A percentile compares a stretch with the other conserved stretches of the same genome.
Evolutionary conservation across 805 yeast genomes (phyloP).

Genomic region (Lachancea fermentati): DNA sequence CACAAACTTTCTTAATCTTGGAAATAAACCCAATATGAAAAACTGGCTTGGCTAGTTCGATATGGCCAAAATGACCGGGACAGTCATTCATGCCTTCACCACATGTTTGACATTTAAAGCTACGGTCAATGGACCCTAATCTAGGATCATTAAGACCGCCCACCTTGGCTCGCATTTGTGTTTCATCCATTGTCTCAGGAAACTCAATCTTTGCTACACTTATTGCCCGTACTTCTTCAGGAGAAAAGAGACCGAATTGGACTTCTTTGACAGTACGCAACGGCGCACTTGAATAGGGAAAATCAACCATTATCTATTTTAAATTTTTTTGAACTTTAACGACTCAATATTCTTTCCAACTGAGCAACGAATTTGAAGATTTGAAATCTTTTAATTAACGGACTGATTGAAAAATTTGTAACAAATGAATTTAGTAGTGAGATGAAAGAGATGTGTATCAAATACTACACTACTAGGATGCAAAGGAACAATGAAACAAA

Average conservation of each 20-base stretch:
- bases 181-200: constrained; percentile 99
- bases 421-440: not conserved
- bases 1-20: constrained; percentile 91
- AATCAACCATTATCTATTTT: constrained; percentile 37
- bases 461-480: not conserved
- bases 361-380: not conserved
- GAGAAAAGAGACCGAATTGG: constrained; percentile 96
- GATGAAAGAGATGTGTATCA: not conserved
- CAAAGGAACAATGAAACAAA: not conserved
- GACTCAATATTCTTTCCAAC: not conserved
- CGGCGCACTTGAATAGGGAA: constrained; percentile 98
- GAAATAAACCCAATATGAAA: constrained; percentile 95
- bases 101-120: constrained; percentile 97
- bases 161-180: constrained; percentile 88
- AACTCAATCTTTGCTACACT: constrained; percentile 97
- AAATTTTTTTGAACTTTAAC: constrained; percentile 1
- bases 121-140: constrained; percentile 94
- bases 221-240: constrained; percentile 95
- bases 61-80: constrained; percentile 99
- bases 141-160: constrained; percentile 98
- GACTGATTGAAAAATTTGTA: not conserved
- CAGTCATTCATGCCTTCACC: constrained; percentile 99
- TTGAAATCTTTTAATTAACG: not conserved
- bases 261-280: constrained; percentile 96
- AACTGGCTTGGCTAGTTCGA: constrained; percentile 96